Evolutionary conservation across 495 filamentous ascomycete genomes (phyloP).

Genomic region (Ramalina intermedia): DNA sequence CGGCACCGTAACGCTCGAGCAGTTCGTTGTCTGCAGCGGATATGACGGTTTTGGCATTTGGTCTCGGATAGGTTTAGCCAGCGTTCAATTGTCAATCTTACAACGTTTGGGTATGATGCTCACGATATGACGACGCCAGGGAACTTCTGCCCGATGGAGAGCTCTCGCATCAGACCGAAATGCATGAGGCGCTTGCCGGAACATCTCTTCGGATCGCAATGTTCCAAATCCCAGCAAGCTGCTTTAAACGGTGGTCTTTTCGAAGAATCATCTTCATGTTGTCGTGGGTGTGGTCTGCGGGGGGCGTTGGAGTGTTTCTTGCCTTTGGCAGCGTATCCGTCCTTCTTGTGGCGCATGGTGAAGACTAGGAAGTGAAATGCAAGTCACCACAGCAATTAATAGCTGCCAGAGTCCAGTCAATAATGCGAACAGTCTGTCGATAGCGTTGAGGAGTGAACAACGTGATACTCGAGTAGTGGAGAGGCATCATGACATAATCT

Average conservation of each 20-base stretch:
- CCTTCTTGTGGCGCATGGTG: slow-evolving; percentile 86
- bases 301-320: slow-evolving; percentile 42
- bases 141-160: slow-evolving; percentile 81
- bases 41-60: slow-evolving; percentile 74
- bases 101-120: slow-evolving; percentile 10
- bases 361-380: background rate
- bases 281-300: slow-evolving; percentile 28
- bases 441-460: background rate
- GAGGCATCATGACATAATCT: background rate
- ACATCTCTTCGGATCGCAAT: slow-evolving; percentile 94
- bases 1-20: slow-evolving; percentile 77
- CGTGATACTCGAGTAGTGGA: background rate
- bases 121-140: slow-evolving; percentile 81
- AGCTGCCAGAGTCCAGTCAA: too few relatives aligned
- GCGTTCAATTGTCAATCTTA: background rate
- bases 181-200: slow-evolving; percentile 89
- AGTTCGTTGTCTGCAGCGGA: slow-evolving; percentile 69
- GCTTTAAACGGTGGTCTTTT: slow-evolving; percentile 63
- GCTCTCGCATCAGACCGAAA: slow-evolving; percentile 82
- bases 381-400: too few relatives aligned
- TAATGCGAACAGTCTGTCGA: background rate
- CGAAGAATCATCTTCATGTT: slow-evolving; percentile 18
- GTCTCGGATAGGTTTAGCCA: slow-evolving; percentile 29
- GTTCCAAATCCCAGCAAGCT: slow-evolving; percentile 93
- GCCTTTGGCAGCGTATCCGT: slow-evolving; percentile 57